phyloP scores from a whole-genome alignment of 192 early-diverging fungal genomes.

The Podochytrium sp. region DNA sequence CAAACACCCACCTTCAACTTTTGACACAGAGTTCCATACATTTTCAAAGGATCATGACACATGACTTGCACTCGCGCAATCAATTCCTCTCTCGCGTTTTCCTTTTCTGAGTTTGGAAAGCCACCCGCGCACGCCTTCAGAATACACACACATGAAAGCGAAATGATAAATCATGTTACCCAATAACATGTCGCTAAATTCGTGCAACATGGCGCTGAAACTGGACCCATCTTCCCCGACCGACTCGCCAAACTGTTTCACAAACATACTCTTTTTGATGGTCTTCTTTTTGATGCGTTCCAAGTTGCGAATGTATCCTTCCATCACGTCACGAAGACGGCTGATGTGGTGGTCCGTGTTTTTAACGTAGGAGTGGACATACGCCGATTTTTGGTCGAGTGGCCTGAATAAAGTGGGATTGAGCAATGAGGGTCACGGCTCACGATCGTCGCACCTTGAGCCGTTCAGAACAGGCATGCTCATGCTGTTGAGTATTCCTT shows the following conservation, averaged over 20 bases:
- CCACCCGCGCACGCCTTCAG: background rate
- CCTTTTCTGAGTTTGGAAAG: slow-evolving; percentile 30
- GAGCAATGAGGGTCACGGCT: no score
- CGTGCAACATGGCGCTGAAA: slow-evolving; percentile 11
- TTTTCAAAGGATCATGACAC: slow-evolving; percentile 40
- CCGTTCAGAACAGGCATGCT: no score
- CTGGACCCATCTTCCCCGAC: slow-evolving; percentile 18
- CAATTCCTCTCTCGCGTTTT: slow-evolving; percentile 26
- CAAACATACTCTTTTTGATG: slow-evolving; percentile 37
- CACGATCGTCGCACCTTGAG: no score
- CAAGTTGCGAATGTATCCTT: slow-evolving; percentile 23
- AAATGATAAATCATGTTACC: background rate
- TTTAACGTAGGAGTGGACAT: slow-evolving; percentile 12
- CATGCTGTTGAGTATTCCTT: no score
- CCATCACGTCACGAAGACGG: background rate
- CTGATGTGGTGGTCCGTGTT: background rate
- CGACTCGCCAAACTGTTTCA: slow-evolving; percentile 39
- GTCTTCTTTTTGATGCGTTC: slow-evolving; percentile 34
- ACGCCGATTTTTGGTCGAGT: background rate
- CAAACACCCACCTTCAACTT: slow-evolving; percentile 20
- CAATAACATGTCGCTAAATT: slow-evolving; percentile 19
- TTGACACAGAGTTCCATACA: slow-evolving; percentile 33
- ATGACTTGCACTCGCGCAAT: slow-evolving; percentile 32
- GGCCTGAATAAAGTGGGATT: background rate
- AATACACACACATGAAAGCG: background rate